phyloP scores from a whole-genome alignment of 176 grass and related monocot genomes.

The Lolium rigidum region DNA sequence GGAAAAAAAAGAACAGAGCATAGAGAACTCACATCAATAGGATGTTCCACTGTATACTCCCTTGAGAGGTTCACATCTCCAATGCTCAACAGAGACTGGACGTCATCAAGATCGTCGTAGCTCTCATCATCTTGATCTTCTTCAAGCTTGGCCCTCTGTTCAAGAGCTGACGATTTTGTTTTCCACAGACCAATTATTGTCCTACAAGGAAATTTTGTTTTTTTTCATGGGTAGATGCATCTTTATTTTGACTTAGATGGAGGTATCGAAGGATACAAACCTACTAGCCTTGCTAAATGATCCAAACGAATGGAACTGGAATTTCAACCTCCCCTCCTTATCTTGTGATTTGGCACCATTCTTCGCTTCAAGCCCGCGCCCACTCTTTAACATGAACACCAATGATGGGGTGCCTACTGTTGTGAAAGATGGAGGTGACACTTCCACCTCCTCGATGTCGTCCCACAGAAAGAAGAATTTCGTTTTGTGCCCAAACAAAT shows the following conservation, averaged over 20 bases:
- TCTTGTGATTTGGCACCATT: constrained; percentile 77
- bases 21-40: constrained; percentile 58
- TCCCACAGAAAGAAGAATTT: constrained; percentile 97
- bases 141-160: constrained; percentile 64
- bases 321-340: constrained; percentile 80
- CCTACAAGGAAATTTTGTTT: constrained; percentile 29
- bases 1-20: not conserved
- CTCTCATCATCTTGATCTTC: constrained; percentile 54
- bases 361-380: constrained; percentile 68
- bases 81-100: constrained; percentile 51
- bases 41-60: constrained; percentile 61
- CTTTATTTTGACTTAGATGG: not conserved
- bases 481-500: constrained; percentile 91
- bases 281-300: constrained; percentile 74
- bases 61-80: constrained; percentile 56
- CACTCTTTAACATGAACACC: constrained; percentile 67
- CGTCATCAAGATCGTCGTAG: constrained; percentile 45
- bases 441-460: constrained; percentile 78
- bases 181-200: constrained; percentile 85
- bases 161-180: constrained; percentile 59
- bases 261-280: constrained; percentile 36
- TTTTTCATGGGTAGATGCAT: not conserved
- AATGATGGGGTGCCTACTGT: constrained; percentile 68
- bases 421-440: constrained; percentile 66
- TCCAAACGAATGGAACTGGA: constrained; percentile 91